These are phyloP conservation scores for Malus domestica DNA, from an alignment of 306 rosid species.

Conservation along the genomic window DNA sequence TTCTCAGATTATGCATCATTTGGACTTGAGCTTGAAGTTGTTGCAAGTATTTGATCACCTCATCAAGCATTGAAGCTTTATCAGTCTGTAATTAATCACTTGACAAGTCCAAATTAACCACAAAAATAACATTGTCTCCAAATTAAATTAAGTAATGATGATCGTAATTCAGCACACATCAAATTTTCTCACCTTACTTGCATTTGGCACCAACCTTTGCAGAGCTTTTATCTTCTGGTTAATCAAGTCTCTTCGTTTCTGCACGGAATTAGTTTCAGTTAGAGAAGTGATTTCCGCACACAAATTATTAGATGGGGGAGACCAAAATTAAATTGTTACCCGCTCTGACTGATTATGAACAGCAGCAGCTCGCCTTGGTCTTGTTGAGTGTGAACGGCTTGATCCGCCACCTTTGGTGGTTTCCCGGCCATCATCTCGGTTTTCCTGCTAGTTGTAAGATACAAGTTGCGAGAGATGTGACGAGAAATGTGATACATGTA, in stretches of 20 bases:
- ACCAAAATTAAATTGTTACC: slow-evolving; percentile 15
- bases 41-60: slow-evolving; percentile 50
- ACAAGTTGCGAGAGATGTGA: neutral
- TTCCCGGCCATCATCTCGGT: slow-evolving; percentile 29
- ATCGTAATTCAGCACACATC: neutral
- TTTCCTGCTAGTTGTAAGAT: slow-evolving; percentile 13
- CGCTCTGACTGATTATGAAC: slow-evolving; percentile 57
- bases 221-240: slow-evolving; percentile 57
- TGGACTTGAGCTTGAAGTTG: slow-evolving; percentile 52
- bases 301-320: neutral
- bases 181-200: slow-evolving; percentile 43
- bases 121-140: neutral
- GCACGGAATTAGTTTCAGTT: neutral
- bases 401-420: slow-evolving; percentile 26
- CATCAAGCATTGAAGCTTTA: slow-evolving; percentile 64
- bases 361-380: slow-evolving; percentile 38
- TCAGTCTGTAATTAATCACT: slow-evolving; percentile 32
- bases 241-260: slow-evolving; percentile 55
- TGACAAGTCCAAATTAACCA: neutral
- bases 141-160: neutral
- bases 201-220: slow-evolving; percentile 59
- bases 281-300: neutral
- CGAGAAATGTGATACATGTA: neutral
- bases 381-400: slow-evolving; percentile 26
- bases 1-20: slow-evolving; percentile 32